Conservation (phyloP, 768 basidiomycete species). For the Lactarius hengduanensis region DNA sequence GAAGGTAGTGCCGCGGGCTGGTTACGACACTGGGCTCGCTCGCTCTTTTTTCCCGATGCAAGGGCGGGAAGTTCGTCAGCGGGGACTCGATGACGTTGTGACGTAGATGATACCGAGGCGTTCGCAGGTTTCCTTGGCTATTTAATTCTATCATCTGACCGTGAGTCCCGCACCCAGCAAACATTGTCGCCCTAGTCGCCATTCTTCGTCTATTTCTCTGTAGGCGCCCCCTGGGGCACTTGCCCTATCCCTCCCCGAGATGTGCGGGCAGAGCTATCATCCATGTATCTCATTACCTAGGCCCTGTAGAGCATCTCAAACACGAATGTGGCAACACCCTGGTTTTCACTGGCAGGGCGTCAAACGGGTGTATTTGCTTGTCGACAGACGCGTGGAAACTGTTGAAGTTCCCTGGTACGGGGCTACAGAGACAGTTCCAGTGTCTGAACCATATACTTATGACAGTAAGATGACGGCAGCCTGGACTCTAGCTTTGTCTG, state of each 20-base stretch:
- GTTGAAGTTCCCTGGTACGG: not conserved
- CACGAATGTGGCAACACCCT: not conserved
- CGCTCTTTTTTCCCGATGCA: constrained; percentile 10
- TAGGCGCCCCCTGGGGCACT: not conserved
- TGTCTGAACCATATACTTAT: not conserved
- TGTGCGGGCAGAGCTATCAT: not conserved
- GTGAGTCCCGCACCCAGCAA: not conserved
- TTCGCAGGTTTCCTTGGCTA: not conserved
- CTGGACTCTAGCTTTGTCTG: not conserved
- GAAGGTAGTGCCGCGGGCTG: constrained; percentile 17
- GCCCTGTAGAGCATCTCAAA: not conserved
- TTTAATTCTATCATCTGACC: not conserved
- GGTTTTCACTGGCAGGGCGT: not conserved
- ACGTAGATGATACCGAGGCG: not conserved
- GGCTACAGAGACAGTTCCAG: not conserved
- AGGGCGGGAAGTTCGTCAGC: not conserved
- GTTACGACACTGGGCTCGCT: constrained; percentile 19
- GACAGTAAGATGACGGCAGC: not conserved
- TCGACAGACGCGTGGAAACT: not conserved
- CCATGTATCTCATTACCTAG: not conserved
- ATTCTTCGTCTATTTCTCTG: not conserved
- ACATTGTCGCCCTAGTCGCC: not conserved
- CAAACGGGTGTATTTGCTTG: not conserved
- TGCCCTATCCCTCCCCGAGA: not conserved
- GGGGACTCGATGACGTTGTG: constrained; percentile 9